Evolutionary conservation across 140 eudicot species (phyloP), one percentile per base, ranked within the genome.

Genomic region (Flaveria floridana): DNA sequence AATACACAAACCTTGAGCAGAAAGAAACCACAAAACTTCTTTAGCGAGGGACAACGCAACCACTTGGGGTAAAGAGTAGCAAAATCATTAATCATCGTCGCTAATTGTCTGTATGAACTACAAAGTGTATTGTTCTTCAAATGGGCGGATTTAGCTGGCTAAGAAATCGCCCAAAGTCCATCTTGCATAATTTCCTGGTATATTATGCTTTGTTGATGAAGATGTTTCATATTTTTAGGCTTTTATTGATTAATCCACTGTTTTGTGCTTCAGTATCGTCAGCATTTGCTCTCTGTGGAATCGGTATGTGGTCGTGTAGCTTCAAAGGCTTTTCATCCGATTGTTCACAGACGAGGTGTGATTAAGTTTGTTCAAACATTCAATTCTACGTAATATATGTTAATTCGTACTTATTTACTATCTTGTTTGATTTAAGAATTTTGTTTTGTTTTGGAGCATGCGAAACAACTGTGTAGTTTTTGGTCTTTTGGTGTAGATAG

Each of bases 101-200:
- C 26, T 67, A 55, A 76, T 70, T 70, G 56, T 61, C 28, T 78
- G 73, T 64, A 79, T 72, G 74, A 72, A 42, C 41, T 30, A 64
- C 23, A 12, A 41, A 23, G 18, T 56, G 7, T n/a, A 11, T 3
- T 69, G 65, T 4, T 34, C 41, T 34, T 34, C 65, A 56, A 71
- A 81, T 81, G 85, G 71, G 47, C 69, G 67, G 78, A 76, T 81
- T 52, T 47, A 76, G 74, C 65, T 76, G 65, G 39, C 81, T 81
- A 50, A 64, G 63, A 1, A 55, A 81, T 71, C 81, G 56, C 14
- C 85, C 78, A 25, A 81, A 64, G 62, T 81, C 81, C 8, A 15
- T 81, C 41, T 64, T 81, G 51, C 85, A 48, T 0, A 53, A 56
- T 19, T 70, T 77, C 28, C 63, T 76, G 78, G 85, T 71, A 81